These are phyloP conservation scores for Salix koriyanagi DNA, from an alignment of 345 rosid species.

Conservation along the genomic window DNA sequence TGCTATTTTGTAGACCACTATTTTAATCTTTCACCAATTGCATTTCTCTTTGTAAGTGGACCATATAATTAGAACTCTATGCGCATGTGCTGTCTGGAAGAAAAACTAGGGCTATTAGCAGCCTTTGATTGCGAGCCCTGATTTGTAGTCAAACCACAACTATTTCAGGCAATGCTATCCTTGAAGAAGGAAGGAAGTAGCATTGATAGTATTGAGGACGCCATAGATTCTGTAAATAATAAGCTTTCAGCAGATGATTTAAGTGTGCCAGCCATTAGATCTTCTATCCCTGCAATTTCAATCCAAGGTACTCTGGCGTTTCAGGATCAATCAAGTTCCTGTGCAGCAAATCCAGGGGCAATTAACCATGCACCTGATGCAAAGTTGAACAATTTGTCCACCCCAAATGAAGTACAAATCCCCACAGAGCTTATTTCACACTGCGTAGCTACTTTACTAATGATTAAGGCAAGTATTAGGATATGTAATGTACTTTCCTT, in stretches of 20 bases:
- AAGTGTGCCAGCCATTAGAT: constrained; percentile 9
- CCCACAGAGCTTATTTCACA: constrained; percentile 61
- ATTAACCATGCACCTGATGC: constrained; percentile 29
- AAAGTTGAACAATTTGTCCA: constrained; percentile 24
- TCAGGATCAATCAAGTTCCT: constrained; percentile 38
- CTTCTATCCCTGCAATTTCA: constrained; percentile 30
- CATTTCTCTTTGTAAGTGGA: not conserved
- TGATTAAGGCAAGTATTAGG: constrained; percentile 58
- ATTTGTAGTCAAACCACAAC: not conserved
- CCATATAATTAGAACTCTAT: not conserved
- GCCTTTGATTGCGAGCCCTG: not conserved
- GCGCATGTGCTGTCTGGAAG: not conserved
- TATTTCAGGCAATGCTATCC: constrained; percentile 53
- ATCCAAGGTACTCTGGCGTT: constrained; percentile 24
- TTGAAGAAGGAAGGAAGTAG: constrained; percentile 35
- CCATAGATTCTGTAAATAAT: constrained; percentile 60
- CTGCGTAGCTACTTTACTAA: constrained; percentile 66
- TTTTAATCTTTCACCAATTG: not conserved
- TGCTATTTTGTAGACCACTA: not conserved
- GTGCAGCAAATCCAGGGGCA: constrained; percentile 27
- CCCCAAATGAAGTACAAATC: constrained; percentile 40
- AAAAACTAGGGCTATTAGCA: not conserved
- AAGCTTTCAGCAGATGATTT: constrained; percentile 41
- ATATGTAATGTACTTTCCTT: not conserved
- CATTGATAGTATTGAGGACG: constrained; percentile 51